Evolutionary conservation across 768 basidiomycete genomes (phyloP).

Genomic region (Xerocomus spinulosus): DNA sequence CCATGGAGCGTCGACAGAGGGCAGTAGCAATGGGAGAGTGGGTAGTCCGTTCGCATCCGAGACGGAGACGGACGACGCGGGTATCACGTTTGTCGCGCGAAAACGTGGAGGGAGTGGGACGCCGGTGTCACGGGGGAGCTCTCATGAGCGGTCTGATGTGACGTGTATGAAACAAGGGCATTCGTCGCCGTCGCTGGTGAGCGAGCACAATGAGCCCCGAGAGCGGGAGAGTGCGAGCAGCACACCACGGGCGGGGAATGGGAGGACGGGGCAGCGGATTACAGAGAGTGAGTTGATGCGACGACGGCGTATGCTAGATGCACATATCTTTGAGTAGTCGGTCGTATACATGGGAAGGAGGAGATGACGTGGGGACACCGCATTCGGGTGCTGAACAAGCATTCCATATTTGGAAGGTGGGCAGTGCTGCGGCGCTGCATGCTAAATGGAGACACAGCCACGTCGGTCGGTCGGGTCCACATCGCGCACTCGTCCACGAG

Average conservation of each 20-base stretch:
- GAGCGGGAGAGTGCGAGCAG: constrained; percentile 27
- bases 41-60: constrained; percentile 39
- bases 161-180: constrained; percentile 17
- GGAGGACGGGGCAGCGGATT: constrained; percentile 60
- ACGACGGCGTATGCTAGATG: constrained; percentile 70
- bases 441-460: constrained; percentile 34
- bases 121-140: constrained; percentile 19
- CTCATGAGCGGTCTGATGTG: constrained; percentile 16
- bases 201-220: constrained; percentile 6
- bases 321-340: constrained; percentile 52
- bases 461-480: constrained; percentile 32
- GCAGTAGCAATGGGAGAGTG: constrained; percentile 8
- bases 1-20: background rate
- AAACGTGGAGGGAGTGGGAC: constrained; percentile 35
- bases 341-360: background rate
- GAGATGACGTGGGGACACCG: constrained; percentile 14
- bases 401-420: constrained; percentile 13
- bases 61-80: constrained; percentile 65
- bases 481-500: background rate
- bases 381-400: constrained; percentile 20
- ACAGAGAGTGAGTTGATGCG: constrained; percentile 76
- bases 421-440: constrained; percentile 35
- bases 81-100: constrained; percentile 69
- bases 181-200: constrained; percentile 7
- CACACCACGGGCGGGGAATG: constrained; percentile 31